Evolutionary conservation across 2,329 filamentous ascomycete genomes (phyloP).

Genomic region (Fusarium buharicum): DNA sequence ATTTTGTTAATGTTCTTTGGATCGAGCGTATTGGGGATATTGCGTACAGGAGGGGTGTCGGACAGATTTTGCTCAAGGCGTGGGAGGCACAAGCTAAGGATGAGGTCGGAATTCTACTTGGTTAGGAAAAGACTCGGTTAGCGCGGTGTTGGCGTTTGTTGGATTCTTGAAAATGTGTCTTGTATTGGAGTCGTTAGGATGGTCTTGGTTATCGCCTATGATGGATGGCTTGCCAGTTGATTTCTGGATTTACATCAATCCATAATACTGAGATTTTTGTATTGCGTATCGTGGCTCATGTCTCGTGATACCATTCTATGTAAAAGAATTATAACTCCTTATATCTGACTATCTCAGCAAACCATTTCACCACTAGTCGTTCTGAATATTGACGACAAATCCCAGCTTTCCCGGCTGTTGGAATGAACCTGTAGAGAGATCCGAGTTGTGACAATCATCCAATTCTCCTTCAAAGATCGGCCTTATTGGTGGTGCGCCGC

Average conservation of each 20-base stretch:
- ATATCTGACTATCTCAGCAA: too few relatives aligned
- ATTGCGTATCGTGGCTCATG: background rate
- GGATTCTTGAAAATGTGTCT: conserved; percentile 9
- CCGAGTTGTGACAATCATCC: background rate
- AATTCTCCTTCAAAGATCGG: background rate
- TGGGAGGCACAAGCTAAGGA: conserved; percentile 56
- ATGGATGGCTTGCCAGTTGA: background rate
- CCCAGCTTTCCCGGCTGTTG: background rate
- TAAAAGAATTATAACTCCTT: background rate
- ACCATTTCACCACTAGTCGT: background rate
- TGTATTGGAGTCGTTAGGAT: conserved; percentile 16
- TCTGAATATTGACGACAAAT: background rate
- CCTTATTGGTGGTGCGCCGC: background rate
- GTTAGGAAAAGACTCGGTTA: conserved; percentile 42
- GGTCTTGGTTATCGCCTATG: conserved; percentile 7
- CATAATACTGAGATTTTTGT: background rate
- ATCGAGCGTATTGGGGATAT: conserved; percentile 58
- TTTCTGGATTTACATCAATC: background rate
- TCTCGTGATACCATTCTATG: background rate
- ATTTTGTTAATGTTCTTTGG: conserved; percentile 60
- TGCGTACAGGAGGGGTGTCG: conserved; percentile 55
- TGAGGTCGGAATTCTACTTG: conserved; percentile 55
- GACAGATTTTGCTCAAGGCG: conserved; percentile 54
- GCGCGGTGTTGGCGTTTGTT: conserved; percentile 35
- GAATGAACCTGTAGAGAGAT: background rate